Percentiles rank a stretch among this genome's conserved stretches.
Conservation (phyloP, 2,329 filamentous ascomycete species). For the Cladobotryum mycophilum region DNA sequence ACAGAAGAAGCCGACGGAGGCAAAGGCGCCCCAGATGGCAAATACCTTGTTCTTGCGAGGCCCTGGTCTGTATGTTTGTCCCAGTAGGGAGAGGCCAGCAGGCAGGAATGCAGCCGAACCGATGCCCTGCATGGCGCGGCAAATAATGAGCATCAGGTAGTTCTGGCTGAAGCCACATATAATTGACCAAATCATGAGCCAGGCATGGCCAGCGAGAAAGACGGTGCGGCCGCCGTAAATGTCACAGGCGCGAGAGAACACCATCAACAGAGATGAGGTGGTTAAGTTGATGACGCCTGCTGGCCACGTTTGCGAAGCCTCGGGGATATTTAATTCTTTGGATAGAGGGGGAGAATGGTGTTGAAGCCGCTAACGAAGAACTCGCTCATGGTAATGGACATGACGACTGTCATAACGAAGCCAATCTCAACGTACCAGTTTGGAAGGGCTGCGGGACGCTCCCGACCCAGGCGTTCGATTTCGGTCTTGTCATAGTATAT, state of each 20-base stretch:
- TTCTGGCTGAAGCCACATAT: constrained; percentile 63
- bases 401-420: constrained; percentile 56
- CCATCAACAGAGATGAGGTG: constrained; percentile 52
- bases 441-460: constrained; percentile 52
- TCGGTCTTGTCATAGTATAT: constrained; percentile 22
- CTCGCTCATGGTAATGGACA: constrained; percentile 61
- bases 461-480: constrained; percentile 56
- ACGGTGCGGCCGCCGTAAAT: constrained; percentile 56
- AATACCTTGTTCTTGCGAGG: constrained; percentile 65
- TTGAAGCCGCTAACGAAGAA: constrained; percentile 74
- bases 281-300: constrained; percentile 56
- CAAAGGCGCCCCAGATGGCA: constrained; percentile 52
- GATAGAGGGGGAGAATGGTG: constrained; percentile 65
- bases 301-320: constrained; percentile 56
- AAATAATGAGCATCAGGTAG: constrained; percentile 65
- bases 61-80: constrained; percentile 62
- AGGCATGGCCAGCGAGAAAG: constrained; percentile 53
- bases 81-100: constrained; percentile 64
- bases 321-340: constrained; percentile 56
- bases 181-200: constrained; percentile 64
- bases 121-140: constrained; percentile 67
- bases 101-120: constrained; percentile 65
- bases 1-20: constrained; percentile 52
- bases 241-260: constrained; percentile 55
- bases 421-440: constrained; percentile 49